Percentiles rank a stretch among this genome's conserved stretches.
Conservation (phyloP, 2,329 filamentous ascomycete genomes). For the Hyphodiscus sp. region DNA sequence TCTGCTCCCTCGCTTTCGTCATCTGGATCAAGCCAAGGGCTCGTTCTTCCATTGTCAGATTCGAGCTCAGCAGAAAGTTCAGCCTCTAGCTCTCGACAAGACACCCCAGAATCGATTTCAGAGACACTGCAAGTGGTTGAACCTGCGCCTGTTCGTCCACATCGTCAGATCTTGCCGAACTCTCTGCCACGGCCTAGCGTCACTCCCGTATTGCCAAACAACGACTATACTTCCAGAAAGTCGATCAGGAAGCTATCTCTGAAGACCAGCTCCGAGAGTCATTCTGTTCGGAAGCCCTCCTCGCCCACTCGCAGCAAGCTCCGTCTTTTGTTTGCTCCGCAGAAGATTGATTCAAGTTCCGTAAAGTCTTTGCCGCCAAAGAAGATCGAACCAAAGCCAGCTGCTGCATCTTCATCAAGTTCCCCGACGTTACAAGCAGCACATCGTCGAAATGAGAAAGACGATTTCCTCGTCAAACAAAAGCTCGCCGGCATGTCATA, state of each 20-base stretch:
- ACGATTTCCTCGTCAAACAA: slow-evolving; percentile 46
- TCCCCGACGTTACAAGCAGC: slow-evolving; percentile 3
- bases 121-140: slow-evolving; percentile 8
- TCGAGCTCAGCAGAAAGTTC: slow-evolving; percentile 5
- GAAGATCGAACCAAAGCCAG: slow-evolving; percentile 17
- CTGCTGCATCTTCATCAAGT: background rate
- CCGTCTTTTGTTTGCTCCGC: background rate
- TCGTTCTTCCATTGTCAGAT: slow-evolving; percentile 10
- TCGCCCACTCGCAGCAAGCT: background rate
- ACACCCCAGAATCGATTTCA: slow-evolving; percentile 6
- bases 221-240: slow-evolving; percentile 7
- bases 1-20: slow-evolving; percentile 12
- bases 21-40: slow-evolving; percentile 17
- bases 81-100: slow-evolving; percentile 7
- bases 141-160: slow-evolving; percentile 2
- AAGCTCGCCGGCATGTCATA: slow-evolving; percentile 56
- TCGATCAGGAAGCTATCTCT: slow-evolving; percentile 5
- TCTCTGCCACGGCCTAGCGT: slow-evolving; percentile 4
- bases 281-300: slow-evolving; percentile 3
- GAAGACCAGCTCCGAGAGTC: slow-evolving; percentile 3
- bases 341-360: background rate
- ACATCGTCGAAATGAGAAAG: slow-evolving; percentile 31
- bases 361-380: slow-evolving; percentile 2
- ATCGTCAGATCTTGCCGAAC: slow-evolving; percentile 19
- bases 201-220: slow-evolving; percentile 11